Evolutionary conservation across 306 rosid genomes (phyloP).

Genomic region (Ochetophila trinervis): DNA sequence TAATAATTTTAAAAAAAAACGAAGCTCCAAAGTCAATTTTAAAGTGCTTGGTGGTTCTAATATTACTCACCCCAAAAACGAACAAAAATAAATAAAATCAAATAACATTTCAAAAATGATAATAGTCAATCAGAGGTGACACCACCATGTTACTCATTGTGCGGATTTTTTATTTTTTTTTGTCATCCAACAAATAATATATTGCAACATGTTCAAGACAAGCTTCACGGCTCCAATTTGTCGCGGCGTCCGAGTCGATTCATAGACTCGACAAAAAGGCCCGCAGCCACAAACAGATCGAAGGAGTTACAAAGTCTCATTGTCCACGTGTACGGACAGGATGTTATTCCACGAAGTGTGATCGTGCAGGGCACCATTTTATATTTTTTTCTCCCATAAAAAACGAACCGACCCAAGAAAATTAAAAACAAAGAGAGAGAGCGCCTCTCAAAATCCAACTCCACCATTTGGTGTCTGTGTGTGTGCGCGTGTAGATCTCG

Average conservation of each 20-base stretch:
- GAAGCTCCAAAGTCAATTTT: constrained; percentile 13
- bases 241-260: too few relatives aligned
- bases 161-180: not conserved
- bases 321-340: constrained; percentile 39
- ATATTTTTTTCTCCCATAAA: constrained; percentile 20
- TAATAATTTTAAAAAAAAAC: not conserved
- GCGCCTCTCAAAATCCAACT: constrained; percentile 17
- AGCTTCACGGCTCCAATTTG: too few relatives aligned
- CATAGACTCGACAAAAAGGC: too few relatives aligned
- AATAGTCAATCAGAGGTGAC: not conserved
- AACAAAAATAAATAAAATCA: too few relatives aligned
- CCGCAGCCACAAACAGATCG: constrained; percentile 7
- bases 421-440: not conserved
- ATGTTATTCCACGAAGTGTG: constrained; percentile 3
- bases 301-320: not conserved
- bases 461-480: not conserved
- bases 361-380: constrained; percentile 49
- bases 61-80: not conserved
- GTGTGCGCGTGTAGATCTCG: too few relatives aligned
- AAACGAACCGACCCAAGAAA: constrained; percentile 1
- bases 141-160: too few relatives aligned
- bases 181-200: not conserved
- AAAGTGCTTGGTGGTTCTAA: not conserved
- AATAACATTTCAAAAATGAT: not conserved
- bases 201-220: not conserved